phyloP scores from a whole-genome alignment of 305 asterid species.

The Ajuga reptans region DNA sequence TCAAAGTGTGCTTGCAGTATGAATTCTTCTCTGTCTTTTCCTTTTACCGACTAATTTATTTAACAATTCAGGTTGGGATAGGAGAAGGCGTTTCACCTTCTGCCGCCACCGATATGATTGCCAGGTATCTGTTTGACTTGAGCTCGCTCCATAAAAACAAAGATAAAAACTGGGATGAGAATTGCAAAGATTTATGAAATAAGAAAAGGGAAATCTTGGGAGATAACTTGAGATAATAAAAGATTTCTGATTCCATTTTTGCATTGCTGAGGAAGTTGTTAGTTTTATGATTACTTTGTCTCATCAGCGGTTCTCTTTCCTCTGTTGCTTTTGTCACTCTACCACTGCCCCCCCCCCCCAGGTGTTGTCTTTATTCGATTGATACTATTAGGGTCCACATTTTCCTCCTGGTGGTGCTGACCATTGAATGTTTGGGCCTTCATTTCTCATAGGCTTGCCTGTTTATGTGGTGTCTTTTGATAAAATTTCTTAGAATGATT shows the following conservation, averaged over 20 bases:
- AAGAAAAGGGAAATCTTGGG: neutral
- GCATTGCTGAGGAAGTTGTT: too few relatives aligned
- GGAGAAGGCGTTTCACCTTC: conserved; percentile 99
- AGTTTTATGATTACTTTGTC: too few relatives aligned
- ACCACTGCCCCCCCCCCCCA: too few relatives aligned
- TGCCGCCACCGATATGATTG: conserved; percentile 97
- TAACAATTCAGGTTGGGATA: conserved; percentile 67
- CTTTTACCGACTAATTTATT: conserved; percentile 18
- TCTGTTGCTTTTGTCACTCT: too few relatives aligned
- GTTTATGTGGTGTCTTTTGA: neutral
- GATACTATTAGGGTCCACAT: neutral
- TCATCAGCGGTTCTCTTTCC: too few relatives aligned
- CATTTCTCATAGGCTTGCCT: neutral
- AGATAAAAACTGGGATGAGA: neutral
- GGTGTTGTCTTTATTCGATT: too few relatives aligned
- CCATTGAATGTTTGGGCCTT: neutral
- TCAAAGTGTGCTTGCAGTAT: neutral
- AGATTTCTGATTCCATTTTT: too few relatives aligned
- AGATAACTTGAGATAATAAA: neutral
- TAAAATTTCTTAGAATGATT: neutral
- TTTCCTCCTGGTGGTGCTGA: neutral
- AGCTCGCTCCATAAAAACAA: neutral
- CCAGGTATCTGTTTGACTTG: conserved; percentile 50
- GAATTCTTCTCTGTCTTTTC: neutral
- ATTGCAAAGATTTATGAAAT: neutral